These are phyloP conservation scores for Eimeria mitis DNA, from an alignment of 169 alveolate species.

Conservation along the genomic window DNA sequence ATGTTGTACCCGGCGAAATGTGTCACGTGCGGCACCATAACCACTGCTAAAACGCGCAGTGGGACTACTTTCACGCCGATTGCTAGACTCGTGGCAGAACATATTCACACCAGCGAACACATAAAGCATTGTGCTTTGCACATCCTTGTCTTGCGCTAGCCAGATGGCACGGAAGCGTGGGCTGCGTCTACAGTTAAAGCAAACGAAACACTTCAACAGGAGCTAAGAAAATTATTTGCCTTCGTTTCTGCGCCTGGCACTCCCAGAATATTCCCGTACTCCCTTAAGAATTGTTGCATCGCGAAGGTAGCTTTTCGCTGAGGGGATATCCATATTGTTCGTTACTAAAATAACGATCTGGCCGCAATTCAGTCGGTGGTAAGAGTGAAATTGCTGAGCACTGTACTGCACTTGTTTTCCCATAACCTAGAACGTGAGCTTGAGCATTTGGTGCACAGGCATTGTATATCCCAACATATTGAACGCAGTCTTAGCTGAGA, in stretches of 20 bases:
- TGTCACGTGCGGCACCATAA: background rate
- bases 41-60: background rate
- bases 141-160: background rate
- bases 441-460: background rate
- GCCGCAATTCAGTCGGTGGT: background rate
- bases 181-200: background rate
- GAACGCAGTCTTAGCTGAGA: too few relatives aligned
- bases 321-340: background rate
- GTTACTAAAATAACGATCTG: background rate
- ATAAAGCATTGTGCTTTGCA: background rate
- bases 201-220: background rate
- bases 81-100: background rate
- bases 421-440: conserved; percentile 1
- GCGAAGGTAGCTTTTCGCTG: background rate
- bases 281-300: background rate
- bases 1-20: background rate
- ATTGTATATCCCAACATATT: background rate
- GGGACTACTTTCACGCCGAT: background rate
- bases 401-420: background rate
- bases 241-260: background rate
- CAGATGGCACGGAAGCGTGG: background rate
- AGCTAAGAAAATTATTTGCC: background rate
- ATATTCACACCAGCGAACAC: background rate
- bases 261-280: background rate
- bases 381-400: background rate